Conservation (phyloP, 2,329 filamentous ascomycete species). For the Sporothrix curviconia region DNA sequence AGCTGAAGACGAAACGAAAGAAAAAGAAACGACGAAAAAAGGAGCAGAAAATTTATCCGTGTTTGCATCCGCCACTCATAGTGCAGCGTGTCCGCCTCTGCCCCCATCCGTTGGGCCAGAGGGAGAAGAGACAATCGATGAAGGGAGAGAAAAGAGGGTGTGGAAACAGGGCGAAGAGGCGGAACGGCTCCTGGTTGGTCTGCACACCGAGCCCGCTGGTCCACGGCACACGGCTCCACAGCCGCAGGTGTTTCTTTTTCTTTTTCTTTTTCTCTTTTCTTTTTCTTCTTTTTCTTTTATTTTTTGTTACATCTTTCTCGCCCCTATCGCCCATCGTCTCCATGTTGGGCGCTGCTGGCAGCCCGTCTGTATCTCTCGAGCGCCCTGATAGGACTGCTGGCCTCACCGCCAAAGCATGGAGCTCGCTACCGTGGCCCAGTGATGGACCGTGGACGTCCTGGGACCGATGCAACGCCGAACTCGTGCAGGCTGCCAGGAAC, state of each 20-base stretch:
- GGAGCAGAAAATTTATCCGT: not conserved
- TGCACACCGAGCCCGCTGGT: conserved; percentile 15
- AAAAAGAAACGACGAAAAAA: not conserved
- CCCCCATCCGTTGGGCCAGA: not conserved
- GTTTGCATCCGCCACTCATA: conserved; percentile 7
- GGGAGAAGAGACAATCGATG: not conserved
- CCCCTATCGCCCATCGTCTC: too few species aligned
- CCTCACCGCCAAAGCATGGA: conserved; percentile 9
- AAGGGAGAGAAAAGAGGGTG: not conserved
- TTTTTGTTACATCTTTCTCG: too few species aligned
- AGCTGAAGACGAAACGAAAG: not conserved
- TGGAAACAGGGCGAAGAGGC: conserved; percentile 11
- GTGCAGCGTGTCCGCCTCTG: not conserved
- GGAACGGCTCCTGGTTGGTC: conserved; percentile 17
- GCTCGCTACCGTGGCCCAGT: not conserved
- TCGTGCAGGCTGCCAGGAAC: conserved; percentile 6
- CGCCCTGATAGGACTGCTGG: not conserved
- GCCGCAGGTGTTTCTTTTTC: not conserved
- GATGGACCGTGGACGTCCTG: not conserved
- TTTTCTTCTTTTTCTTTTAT: too few species aligned
- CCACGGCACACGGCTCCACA: too few species aligned
- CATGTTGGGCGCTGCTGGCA: conserved; percentile 1
- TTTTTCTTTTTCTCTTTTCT: too few species aligned
- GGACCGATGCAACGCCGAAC: conserved; percentile 2
- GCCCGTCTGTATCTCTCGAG: too few species aligned